These are phyloP conservation scores for Mimosa pudica DNA, from an alignment of 306 rosid species.

Conservation along the genomic window DNA sequence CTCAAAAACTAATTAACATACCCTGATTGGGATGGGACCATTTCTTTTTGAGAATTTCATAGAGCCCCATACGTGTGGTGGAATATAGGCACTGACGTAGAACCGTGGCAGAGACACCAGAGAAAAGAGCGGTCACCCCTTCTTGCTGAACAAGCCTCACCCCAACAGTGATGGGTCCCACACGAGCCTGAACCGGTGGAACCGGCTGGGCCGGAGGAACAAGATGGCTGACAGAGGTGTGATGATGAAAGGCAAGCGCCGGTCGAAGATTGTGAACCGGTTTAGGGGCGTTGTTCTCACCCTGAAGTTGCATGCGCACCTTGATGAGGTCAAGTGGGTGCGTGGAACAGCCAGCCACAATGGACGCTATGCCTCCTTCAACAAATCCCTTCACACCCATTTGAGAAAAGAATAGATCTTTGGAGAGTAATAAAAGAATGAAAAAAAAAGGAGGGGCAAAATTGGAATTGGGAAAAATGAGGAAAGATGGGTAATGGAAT, in stretches of 20 bases:
- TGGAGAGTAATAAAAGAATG: too few relatives aligned
- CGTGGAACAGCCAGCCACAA: background rate
- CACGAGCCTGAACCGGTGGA: constrained; percentile 29
- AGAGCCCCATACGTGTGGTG: constrained; percentile 84
- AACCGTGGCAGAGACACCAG: constrained; percentile 78
- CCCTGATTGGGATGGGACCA: constrained; percentile 63
- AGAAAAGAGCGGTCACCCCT: constrained; percentile 63
- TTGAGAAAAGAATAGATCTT: background rate
- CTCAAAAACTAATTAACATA: too few relatives aligned
- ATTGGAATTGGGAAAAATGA: background rate
- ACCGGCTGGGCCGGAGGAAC: background rate
- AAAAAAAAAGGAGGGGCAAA: background rate
- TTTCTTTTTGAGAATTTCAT: constrained; percentile 62
- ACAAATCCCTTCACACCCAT: background rate
- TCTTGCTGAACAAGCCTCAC: constrained; percentile 65
- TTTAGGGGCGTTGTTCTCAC: background rate
- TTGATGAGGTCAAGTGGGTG: background rate
- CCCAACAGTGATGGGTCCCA: constrained; percentile 58
- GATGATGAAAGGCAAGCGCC: background rate
- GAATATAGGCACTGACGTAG: constrained; percentile 80
- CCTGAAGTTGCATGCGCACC: background rate
- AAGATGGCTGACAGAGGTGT: background rate
- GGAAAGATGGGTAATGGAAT: background rate
- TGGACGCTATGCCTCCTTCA: background rate
- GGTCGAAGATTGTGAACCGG: background rate